Evolutionary conservation across 2,329 filamentous ascomycete species (phyloP).

Genomic region (Xylaria sp.): DNA sequence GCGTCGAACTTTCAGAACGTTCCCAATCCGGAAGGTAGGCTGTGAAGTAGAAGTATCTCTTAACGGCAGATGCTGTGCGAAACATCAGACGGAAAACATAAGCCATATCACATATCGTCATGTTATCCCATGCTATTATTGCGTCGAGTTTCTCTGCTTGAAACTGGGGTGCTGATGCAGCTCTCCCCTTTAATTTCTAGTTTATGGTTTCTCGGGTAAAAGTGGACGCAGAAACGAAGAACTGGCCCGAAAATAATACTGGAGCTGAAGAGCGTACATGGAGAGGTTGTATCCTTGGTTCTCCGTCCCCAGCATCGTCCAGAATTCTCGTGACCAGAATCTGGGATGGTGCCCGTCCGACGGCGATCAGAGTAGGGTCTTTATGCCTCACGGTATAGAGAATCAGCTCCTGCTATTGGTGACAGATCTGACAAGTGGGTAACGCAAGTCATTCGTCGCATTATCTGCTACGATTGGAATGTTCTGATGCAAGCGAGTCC

Average conservation of each 20-base stretch:
- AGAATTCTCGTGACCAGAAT: conserved; percentile 19
- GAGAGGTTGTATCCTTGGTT: background rate
- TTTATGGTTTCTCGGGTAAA: background rate
- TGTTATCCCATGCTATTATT: background rate
- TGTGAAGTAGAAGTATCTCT: conserved; percentile 13
- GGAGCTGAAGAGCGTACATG: background rate
- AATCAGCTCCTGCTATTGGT: background rate
- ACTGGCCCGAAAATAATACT: background rate
- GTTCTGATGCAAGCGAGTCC: conserved; percentile 12
- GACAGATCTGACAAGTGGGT: background rate
- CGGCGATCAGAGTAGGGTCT: conserved; percentile 1
- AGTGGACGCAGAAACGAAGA: background rate
- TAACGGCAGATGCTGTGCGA: conserved; percentile 2
- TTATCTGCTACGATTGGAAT: conserved; percentile 7
- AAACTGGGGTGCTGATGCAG: background rate
- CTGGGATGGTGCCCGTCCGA: background rate
- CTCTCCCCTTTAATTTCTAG: background rate
- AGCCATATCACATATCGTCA: background rate
- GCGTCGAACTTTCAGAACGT: conserved; percentile 5
- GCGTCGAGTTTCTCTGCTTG: background rate
- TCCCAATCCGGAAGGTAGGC: conserved; percentile 31
- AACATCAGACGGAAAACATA: background rate
- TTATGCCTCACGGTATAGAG: background rate
- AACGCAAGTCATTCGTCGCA: conserved; percentile 12
- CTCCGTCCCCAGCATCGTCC: conserved; percentile 15